A percentile compares a stretch with the other conserved stretches of the same genome.
These are phyloP conservation scores for Stachybotrys chartarum DNA, from an alignment of 2,329 filamentous ascomycete genomes.

Conservation along the genomic window DNA sequence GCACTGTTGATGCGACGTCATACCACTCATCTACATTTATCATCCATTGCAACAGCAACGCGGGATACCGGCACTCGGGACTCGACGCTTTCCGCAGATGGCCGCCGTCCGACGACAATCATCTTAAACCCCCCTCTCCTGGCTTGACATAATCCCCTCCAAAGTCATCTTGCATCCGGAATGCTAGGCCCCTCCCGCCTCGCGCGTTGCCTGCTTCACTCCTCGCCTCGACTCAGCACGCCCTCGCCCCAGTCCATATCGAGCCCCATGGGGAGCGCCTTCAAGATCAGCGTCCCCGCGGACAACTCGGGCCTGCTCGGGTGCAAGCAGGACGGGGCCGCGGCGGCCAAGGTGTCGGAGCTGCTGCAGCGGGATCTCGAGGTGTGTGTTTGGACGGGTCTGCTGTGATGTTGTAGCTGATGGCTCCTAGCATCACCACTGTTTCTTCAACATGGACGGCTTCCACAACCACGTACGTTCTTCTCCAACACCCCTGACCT, in stretches of 20 bases:
- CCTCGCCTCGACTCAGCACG: background rate
- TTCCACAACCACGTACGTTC: conserved; percentile 71
- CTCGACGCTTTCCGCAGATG: no score
- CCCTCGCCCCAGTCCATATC: background rate
- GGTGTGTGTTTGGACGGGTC: conserved; percentile 18
- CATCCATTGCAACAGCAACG: no score
- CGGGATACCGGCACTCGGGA: no score
- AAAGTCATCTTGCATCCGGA: no score
- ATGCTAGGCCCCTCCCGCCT: background rate
- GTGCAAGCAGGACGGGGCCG: conserved; percentile 43
- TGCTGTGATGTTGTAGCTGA: background rate
- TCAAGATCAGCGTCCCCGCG: conserved; percentile 38
- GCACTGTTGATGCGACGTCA: no score
- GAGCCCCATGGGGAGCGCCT: conserved; percentile 35
- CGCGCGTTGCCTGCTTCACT: background rate
- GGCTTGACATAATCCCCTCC: no score
- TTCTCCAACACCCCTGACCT: background rate
- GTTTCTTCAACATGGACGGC: conserved; percentile 68
- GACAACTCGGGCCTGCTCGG: conserved; percentile 44
- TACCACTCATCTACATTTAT: no score
- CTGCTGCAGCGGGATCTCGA: conserved; percentile 72
- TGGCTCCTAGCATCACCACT: conserved; percentile 47
- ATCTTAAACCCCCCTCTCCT: no score
- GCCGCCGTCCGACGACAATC: no score
- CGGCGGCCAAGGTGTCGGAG: conserved; percentile 56